Conservation (phyloP, 2,329 filamentous ascomycete genomes). For the Fusarium concolor region DNA sequence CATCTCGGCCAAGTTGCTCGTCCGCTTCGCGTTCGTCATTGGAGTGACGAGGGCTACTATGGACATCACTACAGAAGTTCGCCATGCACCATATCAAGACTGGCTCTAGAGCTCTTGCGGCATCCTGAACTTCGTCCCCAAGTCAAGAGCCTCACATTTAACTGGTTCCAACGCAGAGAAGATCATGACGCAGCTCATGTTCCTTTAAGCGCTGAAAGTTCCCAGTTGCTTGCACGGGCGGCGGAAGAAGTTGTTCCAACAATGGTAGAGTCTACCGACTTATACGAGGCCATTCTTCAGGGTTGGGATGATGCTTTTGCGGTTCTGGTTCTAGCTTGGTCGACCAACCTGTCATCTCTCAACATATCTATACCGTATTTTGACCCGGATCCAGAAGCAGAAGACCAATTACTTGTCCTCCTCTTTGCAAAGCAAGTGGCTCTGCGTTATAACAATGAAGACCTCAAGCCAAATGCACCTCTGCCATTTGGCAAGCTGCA, state of each 20-base stretch:
- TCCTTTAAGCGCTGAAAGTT: not conserved
- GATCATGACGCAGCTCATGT: accelerated
- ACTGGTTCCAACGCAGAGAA: not conserved
- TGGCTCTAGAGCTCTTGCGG: not conserved
- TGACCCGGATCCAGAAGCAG: not conserved
- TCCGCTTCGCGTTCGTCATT: not conserved
- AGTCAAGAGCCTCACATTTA: not conserved
- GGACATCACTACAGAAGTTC: not conserved
- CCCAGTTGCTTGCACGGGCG: not conserved
- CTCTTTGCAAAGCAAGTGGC: not conserved
- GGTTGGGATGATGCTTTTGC: not conserved
- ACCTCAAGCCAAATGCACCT: not conserved
- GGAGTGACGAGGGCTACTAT: not conserved
- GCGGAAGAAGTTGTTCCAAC: not conserved
- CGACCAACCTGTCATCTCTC: not conserved
- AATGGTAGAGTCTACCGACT: not conserved
- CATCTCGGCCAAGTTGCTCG: not conserved
- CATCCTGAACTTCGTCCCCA: conserved; percentile 1
- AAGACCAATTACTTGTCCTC: not conserved
- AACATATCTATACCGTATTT: accelerated
- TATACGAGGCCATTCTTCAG: not conserved
- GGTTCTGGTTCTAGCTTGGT: not conserved
- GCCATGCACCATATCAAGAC: not conserved
- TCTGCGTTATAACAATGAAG: accelerated
- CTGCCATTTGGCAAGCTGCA: not conserved